Evolutionary conservation across 495 filamentous ascomycete species (phyloP).

Genomic region (Penicillium roqueforti): DNA sequence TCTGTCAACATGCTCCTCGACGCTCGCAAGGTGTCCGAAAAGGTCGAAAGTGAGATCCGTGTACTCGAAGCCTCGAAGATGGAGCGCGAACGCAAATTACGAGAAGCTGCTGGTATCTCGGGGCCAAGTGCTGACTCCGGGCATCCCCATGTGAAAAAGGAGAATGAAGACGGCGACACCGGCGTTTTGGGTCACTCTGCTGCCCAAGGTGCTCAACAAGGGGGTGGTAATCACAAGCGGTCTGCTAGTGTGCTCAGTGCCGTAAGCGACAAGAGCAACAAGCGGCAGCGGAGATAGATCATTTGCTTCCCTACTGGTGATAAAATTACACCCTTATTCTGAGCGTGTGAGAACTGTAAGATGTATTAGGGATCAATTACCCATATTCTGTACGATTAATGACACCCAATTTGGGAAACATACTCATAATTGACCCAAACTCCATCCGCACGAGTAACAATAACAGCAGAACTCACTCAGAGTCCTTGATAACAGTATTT

Average conservation of each 20-base stretch:
- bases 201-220: constrained; percentile 1
- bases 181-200: constrained; percentile 13
- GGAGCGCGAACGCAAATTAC: constrained; percentile 50
- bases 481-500: constrained; percentile 3
- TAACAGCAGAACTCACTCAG: background rate
- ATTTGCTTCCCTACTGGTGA: constrained; percentile 8
- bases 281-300: constrained; percentile 64
- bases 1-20: constrained; percentile 76
- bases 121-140: constrained; percentile 20
- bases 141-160: constrained; percentile 36
- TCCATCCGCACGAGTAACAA: constrained; percentile 12
- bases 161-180: constrained; percentile 29
- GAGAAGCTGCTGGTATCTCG: constrained; percentile 16
- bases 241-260: constrained; percentile 72
- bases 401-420: constrained; percentile 19
- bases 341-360: constrained; percentile 7
- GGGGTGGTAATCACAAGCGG: constrained; percentile 54
- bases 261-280: constrained; percentile 64
- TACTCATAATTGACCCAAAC: constrained; percentile 14
- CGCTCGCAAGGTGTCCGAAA: constrained; percentile 76
- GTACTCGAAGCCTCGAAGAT: constrained; percentile 62
- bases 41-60: constrained; percentile 77
- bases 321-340: background rate
- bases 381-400: constrained; percentile 41
- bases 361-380: constrained; percentile 13